phyloP scores from a whole-genome alignment of 805 yeast genomes.

The Yarrowia alimentaria region DNA sequence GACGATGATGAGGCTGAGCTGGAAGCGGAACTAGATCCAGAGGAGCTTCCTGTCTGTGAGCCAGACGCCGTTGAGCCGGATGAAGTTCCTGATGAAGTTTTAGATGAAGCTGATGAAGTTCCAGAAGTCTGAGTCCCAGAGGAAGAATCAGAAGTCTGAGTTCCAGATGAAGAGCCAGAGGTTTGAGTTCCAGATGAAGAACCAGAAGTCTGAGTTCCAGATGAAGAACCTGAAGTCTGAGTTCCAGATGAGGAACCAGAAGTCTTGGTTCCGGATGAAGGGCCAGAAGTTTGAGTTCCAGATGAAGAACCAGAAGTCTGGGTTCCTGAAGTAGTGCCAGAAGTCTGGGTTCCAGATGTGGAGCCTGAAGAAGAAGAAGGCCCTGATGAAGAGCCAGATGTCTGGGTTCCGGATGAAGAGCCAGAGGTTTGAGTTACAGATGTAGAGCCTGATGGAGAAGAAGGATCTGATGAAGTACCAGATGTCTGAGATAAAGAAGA shows the following conservation, averaged over 20 bases:
- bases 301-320: neutral
- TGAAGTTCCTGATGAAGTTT: neutral
- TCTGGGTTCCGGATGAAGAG: too few relatives aligned
- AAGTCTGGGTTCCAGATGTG: neutral
- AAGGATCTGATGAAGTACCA: too few relatives aligned
- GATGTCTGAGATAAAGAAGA: too few relatives aligned
- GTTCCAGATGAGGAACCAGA: neutral
- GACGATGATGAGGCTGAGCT: neutral
- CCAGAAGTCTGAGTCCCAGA: neutral
- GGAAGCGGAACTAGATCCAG: neutral
- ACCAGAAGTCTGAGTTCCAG: neutral
- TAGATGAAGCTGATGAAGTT: too few relatives aligned
- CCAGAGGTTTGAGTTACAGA: too few relatives aligned
- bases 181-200: neutral
- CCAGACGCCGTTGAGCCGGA: too few relatives aligned
- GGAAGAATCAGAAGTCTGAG: neutral
- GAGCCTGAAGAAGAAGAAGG: neutral
- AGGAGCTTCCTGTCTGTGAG: neutral
- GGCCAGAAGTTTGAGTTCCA: neutral
- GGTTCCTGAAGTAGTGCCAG: neutral
- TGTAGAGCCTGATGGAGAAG: too few relatives aligned
- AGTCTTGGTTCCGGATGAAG: neutral
- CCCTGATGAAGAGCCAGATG: neutral
- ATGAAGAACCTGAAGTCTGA: too few relatives aligned
- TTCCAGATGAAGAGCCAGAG: neutral